Conservation (phyloP, 2,329 filamentous ascomycete species). For the Exophiala mesophila region DNA sequence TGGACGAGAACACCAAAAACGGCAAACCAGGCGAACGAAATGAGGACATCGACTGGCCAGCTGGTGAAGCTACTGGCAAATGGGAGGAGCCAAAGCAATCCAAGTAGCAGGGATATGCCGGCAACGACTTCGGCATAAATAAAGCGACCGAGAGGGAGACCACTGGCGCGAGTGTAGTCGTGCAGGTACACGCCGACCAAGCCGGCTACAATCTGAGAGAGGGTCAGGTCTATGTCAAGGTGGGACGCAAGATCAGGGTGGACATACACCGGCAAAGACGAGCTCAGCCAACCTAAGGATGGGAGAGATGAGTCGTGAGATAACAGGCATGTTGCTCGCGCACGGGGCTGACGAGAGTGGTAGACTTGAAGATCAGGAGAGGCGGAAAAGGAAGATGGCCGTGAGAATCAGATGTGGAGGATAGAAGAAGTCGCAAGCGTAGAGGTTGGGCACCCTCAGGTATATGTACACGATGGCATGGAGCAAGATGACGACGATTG, state of each 20-base stretch:
- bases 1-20: slow-evolving; percentile 63
- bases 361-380: too few relatives aligned
- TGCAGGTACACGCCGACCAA: slow-evolving; percentile 64
- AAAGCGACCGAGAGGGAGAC: slow-evolving; percentile 58
- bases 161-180: slow-evolving; percentile 25
- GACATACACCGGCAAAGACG: slow-evolving; percentile 61
- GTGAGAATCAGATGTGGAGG: not conserved
- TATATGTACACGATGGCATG: too few relatives aligned
- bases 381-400: not conserved
- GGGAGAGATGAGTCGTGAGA: slow-evolving; percentile 53
- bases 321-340: slow-evolving; percentile 20
- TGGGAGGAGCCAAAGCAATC: slow-evolving; percentile 67
- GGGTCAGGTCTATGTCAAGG: slow-evolving; percentile 20
- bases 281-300: slow-evolving; percentile 60
- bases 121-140: slow-evolving; percentile 73
- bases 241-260: not conserved
- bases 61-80: slow-evolving; percentile 63
- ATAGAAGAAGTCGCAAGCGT: not conserved
- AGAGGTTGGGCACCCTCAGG: too few relatives aligned
- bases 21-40: slow-evolving; percentile 66
- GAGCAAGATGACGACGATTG: too few relatives aligned
- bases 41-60: slow-evolving; percentile 66
- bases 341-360: not conserved
- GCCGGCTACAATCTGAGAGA: slow-evolving; percentile 54
- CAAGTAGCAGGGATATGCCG: slow-evolving; percentile 61